phyloP scores from a whole-genome alignment of 768 basidiomycete genomes.

The Tylopilus felleus region DNA sequence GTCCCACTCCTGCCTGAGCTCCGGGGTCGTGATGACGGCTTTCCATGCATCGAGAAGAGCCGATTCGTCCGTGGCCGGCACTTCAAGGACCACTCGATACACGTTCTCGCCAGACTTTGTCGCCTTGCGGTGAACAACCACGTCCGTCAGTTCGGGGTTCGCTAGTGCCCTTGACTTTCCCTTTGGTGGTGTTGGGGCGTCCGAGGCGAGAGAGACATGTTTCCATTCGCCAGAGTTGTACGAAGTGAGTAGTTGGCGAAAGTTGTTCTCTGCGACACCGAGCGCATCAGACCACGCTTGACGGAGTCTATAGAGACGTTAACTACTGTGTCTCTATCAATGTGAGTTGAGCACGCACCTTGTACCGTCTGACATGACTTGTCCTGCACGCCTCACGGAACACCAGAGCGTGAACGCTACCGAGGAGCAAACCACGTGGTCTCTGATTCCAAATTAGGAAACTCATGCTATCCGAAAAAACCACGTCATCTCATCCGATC shows the following conservation, averaged over 20 bases:
- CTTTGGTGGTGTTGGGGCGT: slow-evolving; percentile 47
- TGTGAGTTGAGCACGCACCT: slow-evolving; percentile 37
- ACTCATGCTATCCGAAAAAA: background rate
- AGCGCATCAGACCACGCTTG: slow-evolving; percentile 81
- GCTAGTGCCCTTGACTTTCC: slow-evolving; percentile 54
- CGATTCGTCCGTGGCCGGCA: slow-evolving; percentile 54
- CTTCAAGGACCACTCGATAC: slow-evolving; percentile 79
- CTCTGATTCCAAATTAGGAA: slow-evolving; percentile 3
- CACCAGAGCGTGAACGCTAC: background rate
- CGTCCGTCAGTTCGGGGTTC: slow-evolving; percentile 63
- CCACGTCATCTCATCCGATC: no score
- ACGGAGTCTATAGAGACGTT: slow-evolving; percentile 54
- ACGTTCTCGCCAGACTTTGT: slow-evolving; percentile 71
- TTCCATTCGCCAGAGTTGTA: slow-evolving; percentile 76
- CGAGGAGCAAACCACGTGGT: slow-evolving; percentile 8
- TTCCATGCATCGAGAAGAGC: slow-evolving; percentile 75
- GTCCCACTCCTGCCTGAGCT: slow-evolving; percentile 90
- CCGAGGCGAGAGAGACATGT: slow-evolving; percentile 53
- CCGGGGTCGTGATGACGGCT: slow-evolving; percentile 78
- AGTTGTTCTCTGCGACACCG: slow-evolving; percentile 68
- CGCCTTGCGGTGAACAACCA: slow-evolving; percentile 71
- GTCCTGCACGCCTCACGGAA: background rate
- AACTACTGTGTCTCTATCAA: background rate
- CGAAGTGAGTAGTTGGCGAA: slow-evolving; percentile 74
- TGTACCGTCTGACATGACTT: slow-evolving; percentile 56